Evolutionary conservation across 139 green algal genomes (phyloP).

Genomic region (Tetradesmus obliquus): DNA sequence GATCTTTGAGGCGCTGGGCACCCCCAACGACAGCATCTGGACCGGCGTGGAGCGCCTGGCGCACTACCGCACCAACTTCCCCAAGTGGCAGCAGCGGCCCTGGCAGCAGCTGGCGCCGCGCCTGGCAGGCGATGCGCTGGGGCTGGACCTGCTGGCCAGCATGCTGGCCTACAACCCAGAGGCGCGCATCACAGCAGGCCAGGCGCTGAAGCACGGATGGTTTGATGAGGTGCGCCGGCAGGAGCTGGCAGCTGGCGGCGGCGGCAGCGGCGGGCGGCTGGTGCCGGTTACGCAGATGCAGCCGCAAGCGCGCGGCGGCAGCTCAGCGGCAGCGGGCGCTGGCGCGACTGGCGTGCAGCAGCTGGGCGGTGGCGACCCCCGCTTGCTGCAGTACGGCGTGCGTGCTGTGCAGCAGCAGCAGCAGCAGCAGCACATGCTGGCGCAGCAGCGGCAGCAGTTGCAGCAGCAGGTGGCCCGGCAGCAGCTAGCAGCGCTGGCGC

Average conservation of each 20-base stretch:
- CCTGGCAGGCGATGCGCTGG: constrained; percentile 49
- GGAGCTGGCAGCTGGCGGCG: neutral
- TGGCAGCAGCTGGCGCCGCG: constrained; percentile 53
- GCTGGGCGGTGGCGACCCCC: neutral
- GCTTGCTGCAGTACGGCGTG: neutral
- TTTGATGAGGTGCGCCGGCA: constrained; percentile 51
- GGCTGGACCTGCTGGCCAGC: constrained; percentile 50
- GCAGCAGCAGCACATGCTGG: neutral
- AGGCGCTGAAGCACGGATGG: constrained; percentile 85
- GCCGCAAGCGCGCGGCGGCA: constrained; percentile 7
- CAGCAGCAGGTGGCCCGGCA: neutral
- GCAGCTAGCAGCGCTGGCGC: neutral
- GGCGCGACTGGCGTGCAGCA: neutral
- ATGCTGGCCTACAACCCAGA: constrained; percentile 79
- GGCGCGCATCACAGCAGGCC: constrained; percentile 61
- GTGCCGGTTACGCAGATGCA: constrained; percentile 2
- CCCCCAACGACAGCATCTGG: constrained; percentile 72
- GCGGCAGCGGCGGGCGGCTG: neutral
- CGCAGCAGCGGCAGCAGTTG: neutral
- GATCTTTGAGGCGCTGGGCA: constrained; percentile 89
- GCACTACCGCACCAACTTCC: constrained; percentile 83
- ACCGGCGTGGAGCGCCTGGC: constrained; percentile 59
- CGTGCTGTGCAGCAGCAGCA: neutral
- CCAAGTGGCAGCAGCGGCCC: constrained; percentile 65
- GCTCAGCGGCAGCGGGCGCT: neutral